Evolutionary conservation across 2,329 filamentous ascomycete genomes (phyloP), one percentile per base, ranked within the genome.

Genomic region (Akanthomyces muscarius): DNA sequence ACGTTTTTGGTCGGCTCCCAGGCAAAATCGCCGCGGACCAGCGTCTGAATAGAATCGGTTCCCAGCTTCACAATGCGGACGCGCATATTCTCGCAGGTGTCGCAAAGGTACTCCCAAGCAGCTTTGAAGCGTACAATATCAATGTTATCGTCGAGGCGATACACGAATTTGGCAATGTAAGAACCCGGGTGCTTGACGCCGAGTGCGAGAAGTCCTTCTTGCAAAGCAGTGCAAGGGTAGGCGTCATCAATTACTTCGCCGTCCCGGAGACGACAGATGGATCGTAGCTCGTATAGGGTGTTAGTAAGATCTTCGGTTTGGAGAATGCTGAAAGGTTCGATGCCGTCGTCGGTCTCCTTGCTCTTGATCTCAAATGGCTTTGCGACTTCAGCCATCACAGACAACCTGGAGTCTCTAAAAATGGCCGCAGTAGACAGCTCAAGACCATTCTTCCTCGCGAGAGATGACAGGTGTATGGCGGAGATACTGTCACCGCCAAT

Each of bases 191-290:
- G 67, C 33, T 70, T 69, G 53, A 66, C 68, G 2, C 74, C 69
- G 3, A 76, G 67, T 0, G 73, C 71, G 25, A 78, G 68, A 2
- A 78, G 68, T 2, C 73, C 74, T 65, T 74, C 61, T 25, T 65
- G 62, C 3, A 65, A 36, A 21, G 51, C 36, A 4, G 64, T 62
- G 42, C 57, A 64, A 5, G 64, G 64, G 38, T 61, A 65, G 1
- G 47, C 48, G 38, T 65, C 62, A n/a, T 63, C 57, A 50, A 65
- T 65, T 8, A 25, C 11, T 18, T 55, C 52, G 52, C 11, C 11
- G 28, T 61, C 44, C 6, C 10, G 3, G 5, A 63, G 52, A 18
- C 56, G 50, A 42, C 60, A 65, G 30, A 59, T 33, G 6, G 36
- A 33, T 5, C 52, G 33, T 11, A 55, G 21, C 36, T 55, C 33